Percentiles rank a stretch among this genome's conserved stretches.
Conservation (phyloP, 1,284 basidiomycete genomes). For the Ceratobasidium sp. region DNA sequence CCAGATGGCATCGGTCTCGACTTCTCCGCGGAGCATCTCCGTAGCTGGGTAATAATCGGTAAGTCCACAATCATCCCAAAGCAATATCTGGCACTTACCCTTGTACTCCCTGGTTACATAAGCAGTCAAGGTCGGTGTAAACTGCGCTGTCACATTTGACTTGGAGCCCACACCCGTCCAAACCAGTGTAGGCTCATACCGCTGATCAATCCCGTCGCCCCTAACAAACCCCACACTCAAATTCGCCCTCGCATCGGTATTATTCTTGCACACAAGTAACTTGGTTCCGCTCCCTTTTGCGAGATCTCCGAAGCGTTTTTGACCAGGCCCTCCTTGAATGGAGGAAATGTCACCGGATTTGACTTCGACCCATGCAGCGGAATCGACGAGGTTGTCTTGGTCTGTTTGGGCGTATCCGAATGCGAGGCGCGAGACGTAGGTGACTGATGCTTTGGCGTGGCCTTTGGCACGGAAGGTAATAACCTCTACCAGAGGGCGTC, state of each 20-base stretch:
- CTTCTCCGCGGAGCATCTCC: conserved; percentile 28
- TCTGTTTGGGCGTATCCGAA: conserved; percentile 30
- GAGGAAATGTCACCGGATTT: conserved; percentile 20
- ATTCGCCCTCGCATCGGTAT: conserved; percentile 21
- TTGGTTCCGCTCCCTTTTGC: conserved; percentile 13
- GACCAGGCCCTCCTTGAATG: background rate
- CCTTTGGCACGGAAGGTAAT: conserved; percentile 22
- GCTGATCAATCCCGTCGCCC: conserved; percentile 32
- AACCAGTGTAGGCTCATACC: conserved; percentile 19
- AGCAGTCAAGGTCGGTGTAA: conserved; percentile 19
- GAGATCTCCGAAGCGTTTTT: conserved; percentile 14
- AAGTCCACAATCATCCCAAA: background rate
- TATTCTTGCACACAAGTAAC: conserved; percentile 36
- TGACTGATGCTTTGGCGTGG: conserved; percentile 6
- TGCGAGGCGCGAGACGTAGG: conserved; percentile 11
- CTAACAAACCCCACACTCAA: conserved; percentile 31
- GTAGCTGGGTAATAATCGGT: background rate
- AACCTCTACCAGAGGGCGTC: background rate
- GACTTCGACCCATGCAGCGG: conserved; percentile 11
- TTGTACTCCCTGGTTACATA: conserved; percentile 22
- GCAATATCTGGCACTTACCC: background rate
- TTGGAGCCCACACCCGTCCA: conserved; percentile 32
- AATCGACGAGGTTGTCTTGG: background rate
- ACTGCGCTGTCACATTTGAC: conserved; percentile 18
- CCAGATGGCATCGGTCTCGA: conserved; percentile 35